Evolutionary conservation across 1,284 basidiomycete species (phyloP).

Genomic region (Heterobasidion irregulare): DNA sequence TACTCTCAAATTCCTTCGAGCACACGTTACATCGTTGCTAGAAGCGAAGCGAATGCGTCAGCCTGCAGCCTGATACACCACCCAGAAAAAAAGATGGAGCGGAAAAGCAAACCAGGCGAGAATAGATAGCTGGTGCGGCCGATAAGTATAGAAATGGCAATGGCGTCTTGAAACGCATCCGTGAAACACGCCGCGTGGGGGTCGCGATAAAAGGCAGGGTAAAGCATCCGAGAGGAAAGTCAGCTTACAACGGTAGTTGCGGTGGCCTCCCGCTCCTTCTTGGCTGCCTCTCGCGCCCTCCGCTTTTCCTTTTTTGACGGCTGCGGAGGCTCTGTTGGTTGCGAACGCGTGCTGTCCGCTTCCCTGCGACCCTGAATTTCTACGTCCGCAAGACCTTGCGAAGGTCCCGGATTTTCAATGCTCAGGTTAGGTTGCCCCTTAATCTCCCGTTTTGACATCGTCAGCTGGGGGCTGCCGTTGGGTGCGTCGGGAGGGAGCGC

Average conservation of each 20-base stretch:
- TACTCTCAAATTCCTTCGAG: conserved; percentile 53
- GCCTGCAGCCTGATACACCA: too few relatives aligned
- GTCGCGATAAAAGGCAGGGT: neutral
- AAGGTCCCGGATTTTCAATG: neutral
- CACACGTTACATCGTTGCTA: conserved; percentile 68
- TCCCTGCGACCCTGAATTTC: neutral
- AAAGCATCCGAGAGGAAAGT: neutral
- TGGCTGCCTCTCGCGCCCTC: conserved; percentile 70
- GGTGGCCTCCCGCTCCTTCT: conserved; percentile 43
- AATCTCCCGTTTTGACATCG: neutral
- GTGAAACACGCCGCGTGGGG: neutral
- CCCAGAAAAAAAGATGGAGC: neutral
- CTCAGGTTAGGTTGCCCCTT: neutral
- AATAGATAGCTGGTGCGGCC: neutral
- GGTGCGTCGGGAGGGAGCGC: neutral
- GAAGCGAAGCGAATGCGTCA: neutral
- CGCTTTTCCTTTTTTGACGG: conserved; percentile 79
- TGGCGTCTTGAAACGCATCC: conserved; percentile 6
- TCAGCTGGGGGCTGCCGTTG: neutral
- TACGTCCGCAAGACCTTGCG: neutral
- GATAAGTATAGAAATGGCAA: neutral
- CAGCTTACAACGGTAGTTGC: conserved; percentile 15
- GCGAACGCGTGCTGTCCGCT: neutral
- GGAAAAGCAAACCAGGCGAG: neutral
- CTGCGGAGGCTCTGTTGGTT: conserved; percentile 16